phyloP scores from a whole-genome alignment of 1,139 yeast genomes.

The Maudiozyma humilis region DNA sequence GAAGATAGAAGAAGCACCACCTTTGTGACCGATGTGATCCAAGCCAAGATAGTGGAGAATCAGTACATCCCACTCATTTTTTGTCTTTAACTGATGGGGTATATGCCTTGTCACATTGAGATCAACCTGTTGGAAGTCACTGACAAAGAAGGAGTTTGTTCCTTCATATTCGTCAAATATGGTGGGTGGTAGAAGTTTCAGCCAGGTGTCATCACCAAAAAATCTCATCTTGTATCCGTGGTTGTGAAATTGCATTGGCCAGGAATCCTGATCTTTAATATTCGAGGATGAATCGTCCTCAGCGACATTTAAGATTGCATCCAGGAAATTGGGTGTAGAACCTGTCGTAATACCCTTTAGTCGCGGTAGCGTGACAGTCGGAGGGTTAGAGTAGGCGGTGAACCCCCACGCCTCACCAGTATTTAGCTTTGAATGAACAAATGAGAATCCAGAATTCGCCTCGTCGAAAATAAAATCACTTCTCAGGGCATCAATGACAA shows the following conservation, averaged over 20 bases:
- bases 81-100: conserved; percentile 20
- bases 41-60: conserved; percentile 86
- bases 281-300: conserved; percentile 82
- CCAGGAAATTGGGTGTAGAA: conserved; percentile 69
- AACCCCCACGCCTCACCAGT: conserved; percentile 71
- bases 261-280: conserved; percentile 69
- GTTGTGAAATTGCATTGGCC: conserved; percentile 61
- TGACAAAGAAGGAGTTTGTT: conserved; percentile 86
- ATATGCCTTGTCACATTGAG: conserved; percentile 86
- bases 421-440: conserved; percentile 58
- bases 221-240: conserved; percentile 51
- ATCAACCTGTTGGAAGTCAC: conserved; percentile 91
- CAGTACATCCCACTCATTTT: conserved; percentile 70
- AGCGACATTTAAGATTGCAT: conserved; percentile 86
- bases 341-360: conserved; percentile 77
- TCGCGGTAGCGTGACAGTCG: conserved; percentile 75
- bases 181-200: conserved; percentile 63
- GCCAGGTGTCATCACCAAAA: conserved; percentile 98
- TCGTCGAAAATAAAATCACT: conserved; percentile 75
- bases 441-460: conserved; percentile 47
- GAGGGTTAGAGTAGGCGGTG: conserved; percentile 85
- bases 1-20: conserved; percentile 73
- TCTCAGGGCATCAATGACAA: conserved; percentile 91
- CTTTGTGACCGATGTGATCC: conserved; percentile 96
- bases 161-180: conserved; percentile 68